Evolutionary conservation across 352 stramenopile genomes (phyloP).

Genomic region (Phytophthora fragariae): DNA sequence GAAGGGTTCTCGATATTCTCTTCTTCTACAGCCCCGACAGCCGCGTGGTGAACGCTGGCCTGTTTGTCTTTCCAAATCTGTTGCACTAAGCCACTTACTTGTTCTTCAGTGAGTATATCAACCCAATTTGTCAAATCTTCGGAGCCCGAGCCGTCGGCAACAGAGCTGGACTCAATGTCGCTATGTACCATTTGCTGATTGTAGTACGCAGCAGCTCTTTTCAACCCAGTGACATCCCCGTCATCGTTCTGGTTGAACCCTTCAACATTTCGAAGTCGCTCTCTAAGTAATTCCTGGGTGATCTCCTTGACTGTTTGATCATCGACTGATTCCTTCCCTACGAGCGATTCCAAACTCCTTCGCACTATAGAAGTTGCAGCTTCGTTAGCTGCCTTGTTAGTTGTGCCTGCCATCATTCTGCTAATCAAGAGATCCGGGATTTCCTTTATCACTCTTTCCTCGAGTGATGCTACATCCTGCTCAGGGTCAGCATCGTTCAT

Average conservation of each 20-base stretch:
- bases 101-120: slow-evolving; percentile 54
- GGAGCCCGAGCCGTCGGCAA: slow-evolving; percentile 18
- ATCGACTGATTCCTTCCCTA: slow-evolving; percentile 36
- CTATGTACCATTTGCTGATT: slow-evolving; percentile 20
- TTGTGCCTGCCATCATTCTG: slow-evolving; percentile 32
- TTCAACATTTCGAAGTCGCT: slow-evolving; percentile 24
- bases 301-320: slow-evolving; percentile 45
- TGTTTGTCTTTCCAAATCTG: slow-evolving; percentile 51
- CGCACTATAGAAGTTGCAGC: slow-evolving; percentile 25
- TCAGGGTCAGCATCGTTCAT: slow-evolving; percentile 15
- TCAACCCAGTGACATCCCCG: slow-evolving; percentile 46
- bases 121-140: slow-evolving; percentile 38
- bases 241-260: not conserved
- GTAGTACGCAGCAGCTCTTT: slow-evolving; percentile 49
- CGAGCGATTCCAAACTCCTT: slow-evolving; percentile 48
- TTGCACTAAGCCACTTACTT: slow-evolving; percentile 52
- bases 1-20: not conserved
- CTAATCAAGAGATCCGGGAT: slow-evolving; percentile 48
- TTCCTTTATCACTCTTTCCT: slow-evolving; percentile 36
- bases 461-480: slow-evolving; percentile 8
- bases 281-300: slow-evolving; percentile 45
- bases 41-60: not conserved
- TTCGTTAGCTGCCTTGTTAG: slow-evolving; percentile 13
- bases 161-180: not conserved
- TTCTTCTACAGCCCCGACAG: not conserved